Conservation (phyloP, 2,329 filamentous ascomycete genomes). For the Didymellaceae sp. region DNA sequence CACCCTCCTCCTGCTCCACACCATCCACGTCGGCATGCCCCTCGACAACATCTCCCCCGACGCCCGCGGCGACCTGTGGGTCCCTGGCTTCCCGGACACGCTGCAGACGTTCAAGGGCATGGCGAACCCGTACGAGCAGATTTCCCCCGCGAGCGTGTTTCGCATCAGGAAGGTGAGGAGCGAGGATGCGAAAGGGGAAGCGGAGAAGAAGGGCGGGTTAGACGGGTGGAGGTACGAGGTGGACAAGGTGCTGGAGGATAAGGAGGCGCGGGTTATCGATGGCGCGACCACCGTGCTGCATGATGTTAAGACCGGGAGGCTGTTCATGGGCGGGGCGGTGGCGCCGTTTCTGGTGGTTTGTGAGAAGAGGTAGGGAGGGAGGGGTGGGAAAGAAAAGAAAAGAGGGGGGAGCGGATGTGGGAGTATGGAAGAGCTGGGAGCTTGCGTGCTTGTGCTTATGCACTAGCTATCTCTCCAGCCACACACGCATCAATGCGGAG, state of each 20-base stretch:
- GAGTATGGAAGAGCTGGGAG: too few relatives aligned
- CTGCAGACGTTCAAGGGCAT: constrained; percentile 17
- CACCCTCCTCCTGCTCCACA: constrained; percentile 29
- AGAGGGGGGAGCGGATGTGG: too few relatives aligned
- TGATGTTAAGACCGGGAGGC: constrained; percentile 33
- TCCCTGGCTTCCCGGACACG: constrained; percentile 28
- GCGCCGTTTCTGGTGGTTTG: constrained; percentile 18
- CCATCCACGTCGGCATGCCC: constrained; percentile 32
- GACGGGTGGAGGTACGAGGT: constrained; percentile 27
- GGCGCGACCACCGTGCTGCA: constrained; percentile 35
- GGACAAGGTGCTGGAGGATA: constrained; percentile 39
- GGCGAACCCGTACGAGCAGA: constrained; percentile 22
- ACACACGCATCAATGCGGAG: too few relatives aligned
- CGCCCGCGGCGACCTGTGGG: constrained; percentile 35
- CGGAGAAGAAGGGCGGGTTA: background rate
- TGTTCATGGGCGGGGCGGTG: constrained; percentile 32
- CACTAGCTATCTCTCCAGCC: too few relatives aligned
- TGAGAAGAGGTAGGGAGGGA: constrained; percentile 10
- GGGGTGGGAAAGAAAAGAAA: too few relatives aligned
- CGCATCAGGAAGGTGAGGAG: constrained; percentile 24
- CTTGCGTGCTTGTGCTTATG: too few relatives aligned
- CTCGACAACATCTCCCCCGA: constrained; percentile 39
- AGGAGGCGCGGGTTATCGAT: constrained; percentile 26
- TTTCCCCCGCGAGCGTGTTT: constrained; percentile 28
- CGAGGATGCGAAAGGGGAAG: background rate